Percentiles rank a stretch among this genome's conserved stretches.
phyloP scores from a whole-genome alignment of 306 rosid species.

The Cucumis melo region DNA sequence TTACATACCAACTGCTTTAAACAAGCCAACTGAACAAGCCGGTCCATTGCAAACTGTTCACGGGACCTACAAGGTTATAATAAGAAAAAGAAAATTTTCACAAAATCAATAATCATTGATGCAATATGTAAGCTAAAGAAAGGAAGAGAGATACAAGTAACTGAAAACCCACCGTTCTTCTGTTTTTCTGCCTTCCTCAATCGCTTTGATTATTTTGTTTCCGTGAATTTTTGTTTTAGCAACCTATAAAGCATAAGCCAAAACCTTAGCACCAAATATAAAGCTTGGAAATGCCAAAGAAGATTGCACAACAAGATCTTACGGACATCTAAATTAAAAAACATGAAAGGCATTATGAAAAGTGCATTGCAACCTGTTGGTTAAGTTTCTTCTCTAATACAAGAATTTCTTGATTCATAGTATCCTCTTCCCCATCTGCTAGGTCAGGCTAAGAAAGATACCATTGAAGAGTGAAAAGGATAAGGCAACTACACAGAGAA shows the following conservation, averaged over 20 bases:
- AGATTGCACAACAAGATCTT: background rate
- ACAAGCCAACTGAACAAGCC: constrained; percentile 62
- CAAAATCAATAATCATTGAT: background rate
- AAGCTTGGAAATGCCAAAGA: background rate
- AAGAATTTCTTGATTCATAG: constrained; percentile 47
- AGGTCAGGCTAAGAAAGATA: constrained; percentile 63
- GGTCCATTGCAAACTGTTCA: constrained; percentile 72
- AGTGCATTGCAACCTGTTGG: constrained; percentile 45
- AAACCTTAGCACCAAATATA: background rate
- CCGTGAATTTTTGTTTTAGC: constrained; percentile 35
- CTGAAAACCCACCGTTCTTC: constrained; percentile 43
- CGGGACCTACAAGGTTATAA: constrained; percentile 36
- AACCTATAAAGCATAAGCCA: constrained; percentile 29
- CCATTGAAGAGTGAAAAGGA: constrained; percentile 8
- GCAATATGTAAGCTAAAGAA: background rate
- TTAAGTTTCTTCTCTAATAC: constrained; percentile 41
- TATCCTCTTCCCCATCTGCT: constrained; percentile 57
- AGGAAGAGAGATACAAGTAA: background rate
- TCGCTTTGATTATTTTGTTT: constrained; percentile 31
- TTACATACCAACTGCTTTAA: constrained; percentile 66
- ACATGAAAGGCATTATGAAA: background rate
- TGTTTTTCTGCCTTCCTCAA: constrained; percentile 41
- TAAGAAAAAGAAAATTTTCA: background rate
- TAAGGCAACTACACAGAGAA: constrained; percentile 3
- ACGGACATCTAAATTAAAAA: background rate